Conservation (phyloP, 345 rosid species). For the Ailanthus altissimus region DNA sequence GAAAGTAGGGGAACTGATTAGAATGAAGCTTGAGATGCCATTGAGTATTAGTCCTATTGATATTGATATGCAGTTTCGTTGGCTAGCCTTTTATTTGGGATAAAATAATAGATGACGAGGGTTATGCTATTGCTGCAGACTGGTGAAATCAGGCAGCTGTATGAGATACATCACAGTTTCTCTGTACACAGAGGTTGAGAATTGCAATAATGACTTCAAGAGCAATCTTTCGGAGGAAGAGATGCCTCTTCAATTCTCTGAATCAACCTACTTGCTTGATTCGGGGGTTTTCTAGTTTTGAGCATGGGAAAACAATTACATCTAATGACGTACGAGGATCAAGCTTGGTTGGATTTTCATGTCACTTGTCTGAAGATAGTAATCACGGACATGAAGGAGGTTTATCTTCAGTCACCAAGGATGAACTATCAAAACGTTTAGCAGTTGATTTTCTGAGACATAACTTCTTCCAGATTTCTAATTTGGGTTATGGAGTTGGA, state of each 20-base stretch:
- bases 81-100: background rate
- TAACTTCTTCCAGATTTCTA: constrained; percentile 32
- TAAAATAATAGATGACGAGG: background rate
- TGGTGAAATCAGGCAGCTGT: constrained; percentile 29
- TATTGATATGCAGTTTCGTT: background rate
- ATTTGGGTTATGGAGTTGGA: constrained; percentile 39
- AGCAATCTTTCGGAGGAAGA: constrained; percentile 60
- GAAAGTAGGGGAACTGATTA: background rate
- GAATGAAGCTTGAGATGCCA: background rate
- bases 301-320: constrained; percentile 33
- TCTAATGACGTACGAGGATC: constrained; percentile 26
- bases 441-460: constrained; percentile 23
- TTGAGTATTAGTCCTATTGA: no score
- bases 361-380: constrained; percentile 22
- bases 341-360: constrained; percentile 21
- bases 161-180: constrained; percentile 17
- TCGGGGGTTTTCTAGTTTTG: constrained; percentile 41
- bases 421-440: constrained; percentile 18
- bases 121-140: constrained; percentile 17
- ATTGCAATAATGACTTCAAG: constrained; percentile 61
- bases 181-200: constrained; percentile 12
- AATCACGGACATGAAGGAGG: constrained; percentile 32
- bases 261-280: constrained; percentile 39
- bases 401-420: constrained; percentile 34
- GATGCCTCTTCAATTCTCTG: constrained; percentile 34